Evolutionary conservation across 257 asterid genomes (phyloP).

Genomic region (Striga asiatica): DNA sequence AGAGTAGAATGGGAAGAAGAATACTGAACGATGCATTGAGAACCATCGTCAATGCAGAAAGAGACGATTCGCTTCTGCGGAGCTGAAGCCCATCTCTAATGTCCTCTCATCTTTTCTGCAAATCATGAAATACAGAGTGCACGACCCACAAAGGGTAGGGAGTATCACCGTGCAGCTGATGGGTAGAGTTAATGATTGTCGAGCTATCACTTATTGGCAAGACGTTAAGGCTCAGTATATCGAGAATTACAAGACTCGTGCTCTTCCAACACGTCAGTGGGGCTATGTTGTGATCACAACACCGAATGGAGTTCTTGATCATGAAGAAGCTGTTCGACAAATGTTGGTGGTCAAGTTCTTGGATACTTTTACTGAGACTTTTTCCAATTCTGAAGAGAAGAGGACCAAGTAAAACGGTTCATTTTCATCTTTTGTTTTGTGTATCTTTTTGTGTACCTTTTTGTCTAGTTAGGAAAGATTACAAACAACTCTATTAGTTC

Average conservation of each 20-base stretch:
- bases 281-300: conserved; percentile 89
- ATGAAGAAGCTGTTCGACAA: conserved; percentile 82
- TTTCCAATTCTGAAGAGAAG: conserved; percentile 3
- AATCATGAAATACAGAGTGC: conserved; percentile 72
- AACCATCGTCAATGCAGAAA: conserved; percentile 81
- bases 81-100: conserved; percentile 67
- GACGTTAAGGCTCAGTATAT: no score
- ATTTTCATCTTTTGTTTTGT: conserved; percentile 7
- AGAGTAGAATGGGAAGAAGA: conserved; percentile 63
- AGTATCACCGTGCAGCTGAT: no score
- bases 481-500: not conserved
- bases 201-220: no score
- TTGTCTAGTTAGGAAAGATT: conserved; percentile 9
- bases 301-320: conserved; percentile 93
- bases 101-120: conserved; percentile 76
- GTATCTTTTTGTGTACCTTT: no score
- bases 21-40: conserved; percentile 79
- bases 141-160: conserved; percentile 12
- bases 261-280: conserved; percentile 38
- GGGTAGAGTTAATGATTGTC: no score
- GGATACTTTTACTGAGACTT: conserved; percentile 67
- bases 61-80: conserved; percentile 80
- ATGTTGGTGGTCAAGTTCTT: conserved; percentile 89
- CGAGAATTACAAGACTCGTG: no score
- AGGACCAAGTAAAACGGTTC: not conserved